Base-by-base conservation (phyloP, 2,329 filamentous ascomycete genomes). In the Tolypocladium endophyticum region DNA sequence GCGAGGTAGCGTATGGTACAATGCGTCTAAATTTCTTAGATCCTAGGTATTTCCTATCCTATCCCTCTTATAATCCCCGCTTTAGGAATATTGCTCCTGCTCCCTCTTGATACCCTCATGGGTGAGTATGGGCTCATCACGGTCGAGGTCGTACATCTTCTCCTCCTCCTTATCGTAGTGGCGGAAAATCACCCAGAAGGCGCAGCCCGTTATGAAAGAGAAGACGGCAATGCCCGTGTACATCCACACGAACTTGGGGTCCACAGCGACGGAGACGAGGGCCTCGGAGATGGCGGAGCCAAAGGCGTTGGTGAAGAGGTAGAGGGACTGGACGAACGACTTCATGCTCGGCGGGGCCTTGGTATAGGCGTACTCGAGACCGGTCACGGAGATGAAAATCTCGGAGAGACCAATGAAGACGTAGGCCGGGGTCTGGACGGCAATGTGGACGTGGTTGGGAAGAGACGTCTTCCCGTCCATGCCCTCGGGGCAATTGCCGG, bases 361-460 rank as follows among this genome's bases (percentile, higher is more conserved):
- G 67, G 86, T 88, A 73, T 86, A 90, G 23, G 86, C 87, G 64
- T 90, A 89, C 70, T 90, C 87, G 14, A 88, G 79, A 62, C 84
- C 83, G 1, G 87, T 88, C 62, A 90, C 84, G 14, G 83, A 86
- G 55, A 83, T 82, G 66, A 87, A 82, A 60, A 87, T 85, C 69
- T 87, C 83, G 0, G 81, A 77, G 18, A 83, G 71, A 25, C 79
- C 83, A 35, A 85, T 81, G 55, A 86, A 76, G 55, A 86, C 69
- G 25, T 84, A 81, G 36, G 81, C 84, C 16, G 85, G 76, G 0
- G 74, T 69, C 65, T 78, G 77, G 43, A 86, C 71, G 68, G 80
- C 81, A 45, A 86, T 82, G 65, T 83, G 78, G 38, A 86, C 75
- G 54, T 76, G 68, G 62, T 76, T 76, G 59, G 74, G 71, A 2